Evolutionary conservation across 441 rosid species (phyloP), one percentile per base, ranked within the genome.

Genomic region (Brassica hybrid): DNA sequence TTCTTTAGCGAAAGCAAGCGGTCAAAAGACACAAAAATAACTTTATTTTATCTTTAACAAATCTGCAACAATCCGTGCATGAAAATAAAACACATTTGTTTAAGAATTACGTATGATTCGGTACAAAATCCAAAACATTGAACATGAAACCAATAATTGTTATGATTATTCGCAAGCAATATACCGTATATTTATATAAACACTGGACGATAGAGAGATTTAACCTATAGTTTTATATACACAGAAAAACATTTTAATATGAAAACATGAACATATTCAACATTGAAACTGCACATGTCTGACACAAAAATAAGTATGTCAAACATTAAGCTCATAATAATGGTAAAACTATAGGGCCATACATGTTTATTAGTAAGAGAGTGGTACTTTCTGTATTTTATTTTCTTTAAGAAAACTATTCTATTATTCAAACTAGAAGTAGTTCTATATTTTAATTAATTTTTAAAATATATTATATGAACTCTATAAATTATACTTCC

Each of bases 71-170:
- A 75, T 48, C 79, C 79, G 76, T 80, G 76, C 83, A 71, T 80
- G 76, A 50, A 34, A 75, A 59, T 18, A 38, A 65, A 79, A 34
- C 18, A 8, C 16, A 75, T 38, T 75, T 58, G 27, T 80, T 75
- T 75, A 71, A 50, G 60, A 50, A 52, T 75, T 63, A 80, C 69
- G 12, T 75, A 75, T 66, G 83, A 80, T 75, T 75, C 62, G 80
- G 80, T 75, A 80, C 83, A 80, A 80, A 80, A 80, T 80, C 80
- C 83, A 80, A 80, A 75, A 80, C 80, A 67, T 76, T 75, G 83
- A 80, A 80, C 76, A 71, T 80, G 83, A 80, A 75, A 80, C 83
- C 83, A 80, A 80, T 80, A 71, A 80, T 80, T 76, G 83, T 71
- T 27, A 80, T 80, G 83, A 80, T 75, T 80, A 80, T 75, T 75